These are phyloP conservation scores for Colletotrichum sansevieriae DNA, from an alignment of 2,329 filamentous ascomycete genomes.

Conservation along the genomic window DNA sequence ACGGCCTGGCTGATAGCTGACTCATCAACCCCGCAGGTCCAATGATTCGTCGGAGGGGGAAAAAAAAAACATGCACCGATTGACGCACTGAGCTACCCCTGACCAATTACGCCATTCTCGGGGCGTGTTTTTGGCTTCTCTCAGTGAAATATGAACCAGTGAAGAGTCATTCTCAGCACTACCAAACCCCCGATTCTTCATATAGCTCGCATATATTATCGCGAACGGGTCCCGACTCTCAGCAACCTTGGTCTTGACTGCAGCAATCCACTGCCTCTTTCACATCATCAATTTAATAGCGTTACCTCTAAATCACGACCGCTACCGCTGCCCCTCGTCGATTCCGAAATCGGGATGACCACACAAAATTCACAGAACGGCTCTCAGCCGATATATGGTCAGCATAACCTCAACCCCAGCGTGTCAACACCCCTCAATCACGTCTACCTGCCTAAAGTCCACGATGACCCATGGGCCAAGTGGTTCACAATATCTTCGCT, in stretches of 20 bases:
- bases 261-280: not conserved
- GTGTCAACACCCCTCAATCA: constrained; percentile 3
- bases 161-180: constrained; percentile 23
- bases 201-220: constrained; percentile 36
- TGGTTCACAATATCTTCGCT: not conserved
- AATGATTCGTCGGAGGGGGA: constrained; percentile 6
- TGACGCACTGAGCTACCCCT: not conserved
- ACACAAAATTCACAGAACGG: constrained; percentile 41
- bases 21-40: constrained; percentile 30
- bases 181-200: constrained; percentile 27
- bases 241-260: constrained; percentile 12
- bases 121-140: constrained; percentile 28
- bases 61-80: too few relatives aligned
- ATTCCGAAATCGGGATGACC: constrained; percentile 46
- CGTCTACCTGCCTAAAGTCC: not conserved
- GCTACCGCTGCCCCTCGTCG: constrained; percentile 19
- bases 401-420: constrained; percentile 43
- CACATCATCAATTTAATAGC: constrained; percentile 10
- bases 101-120: constrained; percentile 39
- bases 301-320: not conserved
- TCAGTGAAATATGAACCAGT: constrained; percentile 18
- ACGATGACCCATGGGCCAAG: not conserved
- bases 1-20: constrained; percentile 14
- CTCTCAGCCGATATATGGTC: constrained; percentile 50
- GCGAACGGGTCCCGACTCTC: not conserved